Base-by-base conservation (phyloP, 2,329 filamentous ascomycete species). In the Sclerotinia glacialis region DNA sequence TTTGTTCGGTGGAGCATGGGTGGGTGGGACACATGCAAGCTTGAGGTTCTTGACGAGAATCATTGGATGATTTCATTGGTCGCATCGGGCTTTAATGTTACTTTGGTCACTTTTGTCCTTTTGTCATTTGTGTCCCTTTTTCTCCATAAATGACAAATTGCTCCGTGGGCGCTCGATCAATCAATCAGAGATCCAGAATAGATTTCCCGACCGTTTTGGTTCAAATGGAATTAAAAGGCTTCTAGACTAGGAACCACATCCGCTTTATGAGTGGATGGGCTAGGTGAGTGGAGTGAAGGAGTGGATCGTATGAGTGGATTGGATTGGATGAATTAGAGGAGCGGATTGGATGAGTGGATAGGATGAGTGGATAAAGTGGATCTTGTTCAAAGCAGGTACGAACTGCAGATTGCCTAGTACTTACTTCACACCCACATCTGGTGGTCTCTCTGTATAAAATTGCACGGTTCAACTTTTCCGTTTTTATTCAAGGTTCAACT, bases 371-470 rank as follows among this genome's bases (percentile, higher is more conserved):
- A 26, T 52, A 16, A 0, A 6, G 52, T 54, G 52, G 52, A 54
- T 37, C 52, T 37, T 23, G 12, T 44, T 37, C 40, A 58, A 58
- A 31, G 55, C 55, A 58, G 55, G 55, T 59, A 59, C 55, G 26
- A 46, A 58, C 40, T 58, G 37, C 37, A 44, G 18, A 37, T n/a
- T n/a, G n/a, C n/a, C n/a, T n/a, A n/a, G n/a, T n/a, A n/a, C n/a
- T n/a, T n/a, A n/a, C n/a, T n/a, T n/a, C n/a, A n/a, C n/a, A 28
- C 28, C 28, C 28, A 28, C 28, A 5, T 52, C 26, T 31, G n/a
- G n/a, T n/a, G n/a, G n/a, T n/a, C n/a, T n/a, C n/a, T n/a, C 16
- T 16, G 50, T 53, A 53, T 34, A 31, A 53, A 53, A 31, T 53
- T 53, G 31, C 52, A 54, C 52, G 31, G 11, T 37, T 23, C 52